A percentile compares a stretch with the other conserved stretches of the same genome.
Evolutionary conservation across 306 rosid genomes (phyloP).

Genomic region (Calophaca sinica): DNA sequence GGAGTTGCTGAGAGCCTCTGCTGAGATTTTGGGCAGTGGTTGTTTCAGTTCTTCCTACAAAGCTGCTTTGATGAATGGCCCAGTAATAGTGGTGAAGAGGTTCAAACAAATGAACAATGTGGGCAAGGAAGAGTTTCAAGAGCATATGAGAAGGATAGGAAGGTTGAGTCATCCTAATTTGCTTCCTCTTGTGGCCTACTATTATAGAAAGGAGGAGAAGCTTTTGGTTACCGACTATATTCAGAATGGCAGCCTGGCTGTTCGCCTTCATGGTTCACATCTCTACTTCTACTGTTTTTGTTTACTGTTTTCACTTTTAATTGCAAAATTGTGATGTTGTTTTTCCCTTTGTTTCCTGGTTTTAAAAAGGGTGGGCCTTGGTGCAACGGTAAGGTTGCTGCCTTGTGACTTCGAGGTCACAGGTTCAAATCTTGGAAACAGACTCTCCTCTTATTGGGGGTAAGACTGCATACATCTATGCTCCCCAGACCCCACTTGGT

Average conservation of each 20-base stretch:
- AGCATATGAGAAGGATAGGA: constrained; percentile 88
- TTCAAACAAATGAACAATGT: constrained; percentile 90
- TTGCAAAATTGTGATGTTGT: too few species aligned
- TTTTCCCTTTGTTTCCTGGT: neutral
- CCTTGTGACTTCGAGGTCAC: too few species aligned
- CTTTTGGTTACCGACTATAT: constrained; percentile 71
- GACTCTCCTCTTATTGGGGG: too few species aligned
- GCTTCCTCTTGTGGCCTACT: constrained; percentile 92
- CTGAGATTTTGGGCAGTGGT: constrained; percentile 92
- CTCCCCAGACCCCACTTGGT: too few species aligned
- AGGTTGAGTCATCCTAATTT: constrained; percentile 68
- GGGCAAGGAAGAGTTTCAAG: constrained; percentile 82
- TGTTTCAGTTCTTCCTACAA: constrained; percentile 86
- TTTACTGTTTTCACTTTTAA: neutral
- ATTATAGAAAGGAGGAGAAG: constrained; percentile 89
- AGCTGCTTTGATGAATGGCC: constrained; percentile 69
- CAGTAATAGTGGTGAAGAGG: constrained; percentile 83
- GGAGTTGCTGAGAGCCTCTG: constrained; percentile 85
- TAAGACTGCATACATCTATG: too few species aligned
- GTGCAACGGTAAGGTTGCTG: too few species aligned
- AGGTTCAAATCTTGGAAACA: too few species aligned
- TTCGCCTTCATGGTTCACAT: constrained; percentile 78
- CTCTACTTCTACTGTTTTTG: neutral
- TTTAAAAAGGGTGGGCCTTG: too few species aligned
- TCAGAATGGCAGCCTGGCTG: constrained; percentile 71